phyloP scores from a whole-genome alignment of 257 asterid genomes.

The Solanum tarijense region DNA sequence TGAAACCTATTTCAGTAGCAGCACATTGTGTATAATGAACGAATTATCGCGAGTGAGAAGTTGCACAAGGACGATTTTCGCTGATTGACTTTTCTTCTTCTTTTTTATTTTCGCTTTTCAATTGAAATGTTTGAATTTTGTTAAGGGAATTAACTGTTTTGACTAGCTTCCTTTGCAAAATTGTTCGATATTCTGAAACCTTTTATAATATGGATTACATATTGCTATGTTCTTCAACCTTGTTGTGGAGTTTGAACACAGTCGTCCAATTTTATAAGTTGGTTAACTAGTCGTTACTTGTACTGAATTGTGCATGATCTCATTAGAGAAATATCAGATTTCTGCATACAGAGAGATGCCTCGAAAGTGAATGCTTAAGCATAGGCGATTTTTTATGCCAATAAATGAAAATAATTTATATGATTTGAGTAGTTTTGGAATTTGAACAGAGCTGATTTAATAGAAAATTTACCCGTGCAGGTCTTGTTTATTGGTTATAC shows the following conservation, averaged over 20 bases:
- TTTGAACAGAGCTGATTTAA: not conserved
- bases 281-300: not conserved
- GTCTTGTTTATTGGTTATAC: conserved; percentile 2
- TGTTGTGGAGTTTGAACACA: not conserved
- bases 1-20: not conserved
- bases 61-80: not conserved
- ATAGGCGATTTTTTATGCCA: not conserved
- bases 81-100: not conserved
- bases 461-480: not conserved
- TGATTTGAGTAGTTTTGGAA: not conserved
- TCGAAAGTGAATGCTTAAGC: not conserved
- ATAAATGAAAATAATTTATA: not conserved
- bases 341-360: not conserved
- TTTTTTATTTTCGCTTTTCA: not conserved
- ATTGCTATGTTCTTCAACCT: not conserved
- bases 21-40: not conserved
- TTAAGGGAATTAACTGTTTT: not conserved
- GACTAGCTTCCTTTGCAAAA: not conserved
- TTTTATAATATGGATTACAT: not conserved
- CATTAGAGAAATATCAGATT: not conserved
- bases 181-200: not conserved
- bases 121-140: not conserved
- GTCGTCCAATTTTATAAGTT: not conserved
- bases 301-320: not conserved
- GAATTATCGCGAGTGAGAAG: not conserved